A percentile compares a stretch with the other conserved stretches of the same genome.
phyloP scores from a whole-genome alignment of 2,329 filamentous ascomycete genomes.

The Penicillium glabrum region DNA sequence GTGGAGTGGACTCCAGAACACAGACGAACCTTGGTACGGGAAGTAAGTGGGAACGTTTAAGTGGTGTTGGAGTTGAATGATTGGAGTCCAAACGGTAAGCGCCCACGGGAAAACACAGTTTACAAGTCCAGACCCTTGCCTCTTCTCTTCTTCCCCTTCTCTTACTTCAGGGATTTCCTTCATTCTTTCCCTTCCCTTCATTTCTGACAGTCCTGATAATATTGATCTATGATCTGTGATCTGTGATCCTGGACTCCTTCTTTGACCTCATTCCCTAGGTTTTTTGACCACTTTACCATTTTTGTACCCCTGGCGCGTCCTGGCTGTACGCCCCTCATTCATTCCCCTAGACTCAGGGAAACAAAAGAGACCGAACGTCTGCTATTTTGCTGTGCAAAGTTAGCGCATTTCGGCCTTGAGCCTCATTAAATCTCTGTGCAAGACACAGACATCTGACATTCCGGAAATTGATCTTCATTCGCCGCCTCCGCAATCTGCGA shows the following conservation, averaged over 20 bases:
- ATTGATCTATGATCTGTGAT: slow-evolving; percentile 15
- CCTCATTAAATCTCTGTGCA: slow-evolving; percentile 22
- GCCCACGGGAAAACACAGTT: slow-evolving; percentile 2
- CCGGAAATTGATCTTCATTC: slow-evolving; percentile 32
- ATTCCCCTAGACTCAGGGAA: slow-evolving; percentile 20
- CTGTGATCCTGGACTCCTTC: slow-evolving; percentile 32
- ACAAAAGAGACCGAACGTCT: slow-evolving; percentile 14
- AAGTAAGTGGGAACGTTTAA: background rate
- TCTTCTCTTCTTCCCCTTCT: slow-evolving; percentile 11
- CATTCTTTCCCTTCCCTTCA: slow-evolving; percentile 26
- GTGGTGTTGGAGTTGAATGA: background rate
- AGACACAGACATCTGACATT: slow-evolving; percentile 28
- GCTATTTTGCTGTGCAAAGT: slow-evolving; percentile 35
- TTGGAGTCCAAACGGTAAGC: slow-evolving; percentile 7
- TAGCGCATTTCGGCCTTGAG: slow-evolving; percentile 6
- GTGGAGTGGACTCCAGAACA: background rate
- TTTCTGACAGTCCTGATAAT: slow-evolving; percentile 19
- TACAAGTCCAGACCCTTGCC: background rate
- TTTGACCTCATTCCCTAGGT: background rate
- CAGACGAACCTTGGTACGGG: slow-evolving; percentile 2
- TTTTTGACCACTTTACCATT: slow-evolving; percentile 12
- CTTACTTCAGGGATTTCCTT: slow-evolving; percentile 12
- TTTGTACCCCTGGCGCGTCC: slow-evolving; percentile 30
- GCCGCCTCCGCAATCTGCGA: slow-evolving; percentile 25
- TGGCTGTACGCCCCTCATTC: slow-evolving; percentile 41